phyloP scores from a whole-genome alignment of 306 rosid species.

The Castanopsis chinensis region DNA sequence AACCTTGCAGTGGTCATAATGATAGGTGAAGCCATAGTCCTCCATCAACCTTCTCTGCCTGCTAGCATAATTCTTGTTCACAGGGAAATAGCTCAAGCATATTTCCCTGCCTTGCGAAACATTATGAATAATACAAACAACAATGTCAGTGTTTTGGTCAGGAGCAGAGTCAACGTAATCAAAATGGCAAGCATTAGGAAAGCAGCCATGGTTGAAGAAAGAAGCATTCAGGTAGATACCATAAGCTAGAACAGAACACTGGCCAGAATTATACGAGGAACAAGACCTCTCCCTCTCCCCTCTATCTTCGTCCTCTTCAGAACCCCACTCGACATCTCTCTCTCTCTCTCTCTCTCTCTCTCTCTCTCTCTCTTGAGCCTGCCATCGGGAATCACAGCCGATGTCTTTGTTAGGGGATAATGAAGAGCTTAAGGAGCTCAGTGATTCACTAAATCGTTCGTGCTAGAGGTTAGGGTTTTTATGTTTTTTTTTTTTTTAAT shows the following conservation, averaged over 20 bases:
- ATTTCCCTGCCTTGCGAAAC: constrained; percentile 81
- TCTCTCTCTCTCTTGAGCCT: no score
- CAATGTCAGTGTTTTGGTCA: constrained; percentile 49
- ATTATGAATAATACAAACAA: constrained; percentile 72
- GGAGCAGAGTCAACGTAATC: constrained; percentile 56
- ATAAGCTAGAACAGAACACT: constrained; percentile 54
- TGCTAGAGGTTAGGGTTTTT: no score
- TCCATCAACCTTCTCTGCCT: constrained; percentile 48
- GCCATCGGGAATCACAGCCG: no score
- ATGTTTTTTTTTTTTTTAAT: no score
- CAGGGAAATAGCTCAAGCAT: constrained; percentile 81
- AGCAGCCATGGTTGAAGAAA: constrained; percentile 78
- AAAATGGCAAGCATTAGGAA: constrained; percentile 89
- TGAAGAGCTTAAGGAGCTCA: no score
- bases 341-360: no score
- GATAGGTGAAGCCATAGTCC: constrained; percentile 76
- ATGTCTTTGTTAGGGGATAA: no score
- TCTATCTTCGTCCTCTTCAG: constrained; percentile 47
- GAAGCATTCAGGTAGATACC: constrained; percentile 43
- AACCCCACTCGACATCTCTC: constrained; percentile 30
- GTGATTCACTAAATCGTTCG: no score
- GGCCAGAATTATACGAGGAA: constrained; percentile 24
- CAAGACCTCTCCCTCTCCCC: constrained; percentile 64
- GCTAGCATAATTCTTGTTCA: constrained; percentile 12
- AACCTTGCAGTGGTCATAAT: constrained; percentile 72